Evolutionary conservation across 1,284 basidiomycete genomes (phyloP), one percentile per base, ranked within the genome.

Genomic region (Sanghuangporus baumii): DNA sequence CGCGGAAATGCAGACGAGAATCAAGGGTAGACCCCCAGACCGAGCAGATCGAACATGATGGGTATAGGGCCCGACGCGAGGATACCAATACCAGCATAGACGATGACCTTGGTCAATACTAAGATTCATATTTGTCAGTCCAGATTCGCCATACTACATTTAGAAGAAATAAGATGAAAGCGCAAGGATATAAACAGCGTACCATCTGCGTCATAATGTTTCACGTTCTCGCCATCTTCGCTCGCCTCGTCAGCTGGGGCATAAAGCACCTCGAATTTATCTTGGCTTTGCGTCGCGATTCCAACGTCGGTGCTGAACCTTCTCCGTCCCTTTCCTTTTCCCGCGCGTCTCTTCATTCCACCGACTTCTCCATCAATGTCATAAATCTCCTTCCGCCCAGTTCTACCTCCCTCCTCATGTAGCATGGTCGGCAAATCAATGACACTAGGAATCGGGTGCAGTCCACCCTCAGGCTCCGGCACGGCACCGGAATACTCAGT

Each of bases 21-120:
- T 60, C 38, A 60, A 41, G 61, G 55, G n/a, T 57, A 51, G 6
- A 88, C 77, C 23, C 88, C 88, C 85, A 84, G 88, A 0, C 85
- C 91, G 3, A 91, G 67, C 6, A 83, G 59, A 68, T 88, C 85
- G 69, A 94, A 94, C 69, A 86, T 73, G 16, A 87, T 72, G 0
- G 92, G 92, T 37, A 88, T 75, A 1, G 78, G 72, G 63, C 87
- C 84, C 4, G 78, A 74, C 0, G 87, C 84, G 16, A 95, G 72
- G 31, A 91, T 72, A 0, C 84, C 93, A 64, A 97, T 96, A 0
- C 93, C 94, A 57, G 83, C 82, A 71, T 97, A 98, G 2, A 96
- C 94, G 55, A 94, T 85, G 3, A 96, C 89, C 76, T 96, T 96
- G 36, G 94, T 96, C 66, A 96, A 74, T 7, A 96, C 93, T 94